Conservation (phyloP, 1,139 yeast genomes). For the Candida gigantensis region DNA sequence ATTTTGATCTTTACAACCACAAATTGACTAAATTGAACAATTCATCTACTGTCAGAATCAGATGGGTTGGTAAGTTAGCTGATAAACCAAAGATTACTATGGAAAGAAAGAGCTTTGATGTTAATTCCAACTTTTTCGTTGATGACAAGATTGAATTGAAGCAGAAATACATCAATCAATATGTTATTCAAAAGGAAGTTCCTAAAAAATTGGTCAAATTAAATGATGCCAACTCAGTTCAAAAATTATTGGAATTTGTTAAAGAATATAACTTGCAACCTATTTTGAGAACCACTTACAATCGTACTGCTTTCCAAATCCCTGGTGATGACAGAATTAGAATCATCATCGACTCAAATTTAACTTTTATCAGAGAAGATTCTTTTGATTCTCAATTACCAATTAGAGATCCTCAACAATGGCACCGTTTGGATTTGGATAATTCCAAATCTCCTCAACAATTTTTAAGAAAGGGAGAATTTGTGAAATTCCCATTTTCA, state of each 20-base stretch:
- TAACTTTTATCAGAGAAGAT: constrained; percentile 87
- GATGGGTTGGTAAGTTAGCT: constrained; percentile 85
- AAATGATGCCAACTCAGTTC: constrained; percentile 30
- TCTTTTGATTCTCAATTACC: constrained; percentile 82
- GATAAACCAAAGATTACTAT: constrained; percentile 76
- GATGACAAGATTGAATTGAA: constrained; percentile 67
- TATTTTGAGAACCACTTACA: constrained; percentile 79
- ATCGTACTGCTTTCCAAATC: constrained; percentile 94
- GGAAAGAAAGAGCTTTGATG: constrained; percentile 74
- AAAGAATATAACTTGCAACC: constrained; percentile 74
- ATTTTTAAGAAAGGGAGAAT: constrained; percentile 84
- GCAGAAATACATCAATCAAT: constrained; percentile 53
- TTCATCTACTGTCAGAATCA: constrained; percentile 74
- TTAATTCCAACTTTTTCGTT: constrained; percentile 53
- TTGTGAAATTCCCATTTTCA: constrained; percentile 80
- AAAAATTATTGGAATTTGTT: constrained; percentile 60
- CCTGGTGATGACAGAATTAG: constrained; percentile 96
- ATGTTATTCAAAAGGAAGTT: constrained; percentile 37
- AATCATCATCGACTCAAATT: constrained; percentile 85
- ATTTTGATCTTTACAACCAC: constrained; percentile 83
- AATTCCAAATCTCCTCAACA: constrained; percentile 68
- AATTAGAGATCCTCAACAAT: constrained; percentile 79
- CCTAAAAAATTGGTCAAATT: constrained; percentile 29
- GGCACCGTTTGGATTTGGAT: constrained; percentile 95
- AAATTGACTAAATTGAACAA: constrained; percentile 72